Conservation (phyloP, 345 rosid species). For the Physaria fendleri region DNA sequence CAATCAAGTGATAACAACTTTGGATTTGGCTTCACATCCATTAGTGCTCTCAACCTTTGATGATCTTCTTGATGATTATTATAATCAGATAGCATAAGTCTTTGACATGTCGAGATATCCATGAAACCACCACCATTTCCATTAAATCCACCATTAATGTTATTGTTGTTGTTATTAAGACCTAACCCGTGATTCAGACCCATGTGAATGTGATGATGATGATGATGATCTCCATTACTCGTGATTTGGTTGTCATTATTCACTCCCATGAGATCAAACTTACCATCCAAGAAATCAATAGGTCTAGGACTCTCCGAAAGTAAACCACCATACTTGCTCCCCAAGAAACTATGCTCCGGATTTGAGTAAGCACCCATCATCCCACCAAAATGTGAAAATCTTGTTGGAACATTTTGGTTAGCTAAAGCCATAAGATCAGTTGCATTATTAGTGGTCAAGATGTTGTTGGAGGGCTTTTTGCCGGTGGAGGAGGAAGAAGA, state of each 20-base stretch:
- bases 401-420: constrained; percentile 20
- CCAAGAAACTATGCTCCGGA: constrained; percentile 27
- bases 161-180: constrained; percentile 14
- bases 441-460: constrained; percentile 28
- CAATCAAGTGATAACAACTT: constrained; percentile 71
- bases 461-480: constrained; percentile 43
- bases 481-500: constrained; percentile 35
- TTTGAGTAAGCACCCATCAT: constrained; percentile 23
- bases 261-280: constrained; percentile 33
- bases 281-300: constrained; percentile 31
- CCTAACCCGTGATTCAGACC: constrained; percentile 26
- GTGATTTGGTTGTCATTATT: constrained; percentile 23
- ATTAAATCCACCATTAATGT: constrained; percentile 19
- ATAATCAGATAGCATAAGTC: constrained; percentile 49
- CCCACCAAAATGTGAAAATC: constrained; percentile 26
- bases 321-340: constrained; percentile 28
- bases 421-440: constrained; percentile 27
- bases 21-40: constrained; percentile 68
- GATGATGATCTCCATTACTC: constrained; percentile 24
- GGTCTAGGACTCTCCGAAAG: constrained; percentile 28
- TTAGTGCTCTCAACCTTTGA: constrained; percentile 28
- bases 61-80: constrained; percentile 42
- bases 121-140: constrained; percentile 38
- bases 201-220: neutral
- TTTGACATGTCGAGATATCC: constrained; percentile 47